Percentiles rank a stretch among this genome's conserved stretches.
Conservation (phyloP, 106 monocot genomes). For the Agapanthus africanus region DNA sequence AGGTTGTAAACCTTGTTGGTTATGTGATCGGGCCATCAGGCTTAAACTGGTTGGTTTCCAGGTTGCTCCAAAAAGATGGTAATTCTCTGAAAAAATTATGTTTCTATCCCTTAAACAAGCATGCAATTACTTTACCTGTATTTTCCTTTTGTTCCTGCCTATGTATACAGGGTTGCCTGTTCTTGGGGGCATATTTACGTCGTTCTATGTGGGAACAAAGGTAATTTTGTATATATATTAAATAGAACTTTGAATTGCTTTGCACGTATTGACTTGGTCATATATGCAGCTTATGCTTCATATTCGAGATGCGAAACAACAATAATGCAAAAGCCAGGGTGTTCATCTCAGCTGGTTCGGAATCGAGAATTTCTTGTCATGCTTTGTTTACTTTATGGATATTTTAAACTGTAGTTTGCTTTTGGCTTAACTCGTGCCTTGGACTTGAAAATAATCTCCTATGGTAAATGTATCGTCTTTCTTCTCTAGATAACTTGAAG, state of each 20-base stretch:
- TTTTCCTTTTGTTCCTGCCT: background rate
- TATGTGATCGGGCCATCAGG: slow-evolving; percentile 80
- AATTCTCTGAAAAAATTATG: background rate
- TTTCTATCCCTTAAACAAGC: background rate
- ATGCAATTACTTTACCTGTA: background rate
- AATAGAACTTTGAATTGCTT: background rate
- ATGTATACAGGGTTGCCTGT: slow-evolving; percentile 39
- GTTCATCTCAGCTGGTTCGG: too few species aligned
- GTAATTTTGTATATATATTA: slow-evolving; percentile 23
- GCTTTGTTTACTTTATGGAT: too few species aligned
- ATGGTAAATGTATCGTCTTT: too few species aligned
- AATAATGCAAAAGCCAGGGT: too few species aligned
- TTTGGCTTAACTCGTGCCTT: too few species aligned
- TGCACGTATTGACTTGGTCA: background rate
- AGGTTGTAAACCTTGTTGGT: slow-evolving; percentile 89
- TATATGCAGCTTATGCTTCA: slow-evolving; percentile 85
- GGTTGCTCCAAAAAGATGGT: slow-evolving; percentile 66
- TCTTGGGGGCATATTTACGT: slow-evolving; percentile 46
- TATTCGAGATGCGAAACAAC: slow-evolving; percentile 50
- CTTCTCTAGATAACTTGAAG: too few species aligned
- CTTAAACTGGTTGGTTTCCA: slow-evolving; percentile 55
- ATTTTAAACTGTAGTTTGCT: too few species aligned
- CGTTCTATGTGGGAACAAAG: slow-evolving; percentile 89
- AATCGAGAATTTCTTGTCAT: too few species aligned
- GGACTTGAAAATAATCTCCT: too few species aligned